phyloP scores from a whole-genome alignment of 1,284 basidiomycete genomes.

The Malassezia vespertilionis region DNA sequence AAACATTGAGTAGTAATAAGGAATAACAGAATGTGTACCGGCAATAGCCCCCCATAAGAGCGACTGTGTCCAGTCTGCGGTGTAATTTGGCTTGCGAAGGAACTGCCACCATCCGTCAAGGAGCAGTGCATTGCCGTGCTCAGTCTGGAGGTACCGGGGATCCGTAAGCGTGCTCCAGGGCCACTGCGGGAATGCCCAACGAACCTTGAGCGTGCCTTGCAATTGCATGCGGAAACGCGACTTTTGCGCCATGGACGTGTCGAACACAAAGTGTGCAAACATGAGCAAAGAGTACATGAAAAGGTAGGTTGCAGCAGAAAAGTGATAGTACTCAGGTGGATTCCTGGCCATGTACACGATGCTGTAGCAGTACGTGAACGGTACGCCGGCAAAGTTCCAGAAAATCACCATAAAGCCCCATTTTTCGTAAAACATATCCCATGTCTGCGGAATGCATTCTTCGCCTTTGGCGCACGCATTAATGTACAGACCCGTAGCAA shows the following conservation, averaged over 20 bases:
- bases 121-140: slow-evolving; percentile 79
- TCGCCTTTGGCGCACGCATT: slow-evolving; percentile 65
- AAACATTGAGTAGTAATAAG: slow-evolving; percentile 62
- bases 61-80: slow-evolving; percentile 61
- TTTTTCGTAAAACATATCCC: slow-evolving; percentile 53
- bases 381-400: slow-evolving; percentile 76
- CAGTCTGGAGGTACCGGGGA: slow-evolving; percentile 83
- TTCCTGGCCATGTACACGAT: slow-evolving; percentile 97
- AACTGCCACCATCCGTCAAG: slow-evolving; percentile 81
- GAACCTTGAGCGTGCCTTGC: slow-evolving; percentile 67
- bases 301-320: slow-evolving; percentile 66
- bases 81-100: slow-evolving; percentile 49
- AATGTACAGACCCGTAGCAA: slow-evolving; percentile 89
- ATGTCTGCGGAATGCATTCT: slow-evolving; percentile 96
- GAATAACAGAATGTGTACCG: slow-evolving; percentile 72
- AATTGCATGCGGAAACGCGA: slow-evolving; percentile 95
- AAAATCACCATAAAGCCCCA: slow-evolving; percentile 49
- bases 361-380: slow-evolving; percentile 61
- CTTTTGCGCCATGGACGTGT: slow-evolving; percentile 92
- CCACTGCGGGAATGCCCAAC: slow-evolving; percentile 76
- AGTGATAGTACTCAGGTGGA: slow-evolving; percentile 73
- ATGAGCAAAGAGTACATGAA: slow-evolving; percentile 45
- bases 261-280: slow-evolving; percentile 54
- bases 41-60: slow-evolving; percentile 81
- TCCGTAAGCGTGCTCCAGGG: slow-evolving; percentile 76